Evolutionary conservation across 1,284 basidiomycete species (phyloP).

Genomic region (Marasmius sp.): DNA sequence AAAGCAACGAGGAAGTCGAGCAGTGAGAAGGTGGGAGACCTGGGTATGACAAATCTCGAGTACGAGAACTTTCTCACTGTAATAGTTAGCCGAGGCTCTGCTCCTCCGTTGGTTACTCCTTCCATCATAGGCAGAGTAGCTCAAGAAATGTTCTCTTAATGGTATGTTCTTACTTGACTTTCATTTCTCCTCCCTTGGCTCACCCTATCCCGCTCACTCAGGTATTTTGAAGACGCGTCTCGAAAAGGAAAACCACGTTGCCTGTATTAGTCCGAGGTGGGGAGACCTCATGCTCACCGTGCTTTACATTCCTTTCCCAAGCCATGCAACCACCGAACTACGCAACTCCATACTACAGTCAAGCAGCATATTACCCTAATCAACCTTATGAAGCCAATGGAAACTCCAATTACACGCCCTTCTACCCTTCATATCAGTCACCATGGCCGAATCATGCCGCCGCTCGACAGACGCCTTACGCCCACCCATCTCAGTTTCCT

Average conservation of each 20-base stretch:
- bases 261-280: not conserved
- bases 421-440: not conserved
- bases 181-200: too few species aligned
- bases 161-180: too few species aligned
- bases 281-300: not conserved
- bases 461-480: conserved; percentile 25
- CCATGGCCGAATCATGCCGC: conserved; percentile 25
- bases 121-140: too few species aligned
- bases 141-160: too few species aligned
- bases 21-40: conserved; percentile 9
- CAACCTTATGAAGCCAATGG: not conserved
- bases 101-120: too few species aligned
- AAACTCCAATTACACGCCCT: not conserved
- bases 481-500: conserved; percentile 24
- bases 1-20: conserved; percentile 11
- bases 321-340: conserved; percentile 1
- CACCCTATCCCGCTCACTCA: too few species aligned
- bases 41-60: not conserved
- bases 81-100: not conserved
- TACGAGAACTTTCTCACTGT: not conserved
- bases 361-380: not conserved
- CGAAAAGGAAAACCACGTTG: not conserved
- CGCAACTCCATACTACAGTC: not conserved
- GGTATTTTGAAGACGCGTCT: not conserved
- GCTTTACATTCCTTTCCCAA: not conserved